phyloP scores from a whole-genome alignment of 257 asterid genomes.

The Salvia rosmarinus region DNA sequence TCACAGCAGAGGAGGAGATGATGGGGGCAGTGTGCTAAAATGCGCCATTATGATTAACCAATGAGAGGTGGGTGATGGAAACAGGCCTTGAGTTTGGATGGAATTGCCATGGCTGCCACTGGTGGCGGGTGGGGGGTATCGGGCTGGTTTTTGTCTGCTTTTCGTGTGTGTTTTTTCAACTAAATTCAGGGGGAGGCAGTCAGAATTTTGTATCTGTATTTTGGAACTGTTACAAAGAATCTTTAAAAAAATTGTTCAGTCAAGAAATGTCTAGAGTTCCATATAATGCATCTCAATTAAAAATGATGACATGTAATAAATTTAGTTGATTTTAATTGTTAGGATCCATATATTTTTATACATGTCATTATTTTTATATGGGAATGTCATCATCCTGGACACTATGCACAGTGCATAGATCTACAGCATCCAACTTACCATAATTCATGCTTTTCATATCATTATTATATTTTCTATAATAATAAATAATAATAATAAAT shows the following conservation, averaged over 20 bases:
- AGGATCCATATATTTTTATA: too few relatives aligned
- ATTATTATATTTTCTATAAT: too few relatives aligned
- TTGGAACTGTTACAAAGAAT: conserved; percentile 50
- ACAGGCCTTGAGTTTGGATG: conserved; percentile 42
- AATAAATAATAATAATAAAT: too few relatives aligned
- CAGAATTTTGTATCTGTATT: conserved; percentile 45
- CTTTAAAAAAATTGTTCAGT: conserved; percentile 52
- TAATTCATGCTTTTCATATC: too few relatives aligned
- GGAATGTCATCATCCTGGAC: too few relatives aligned
- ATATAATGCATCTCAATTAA: too few relatives aligned
- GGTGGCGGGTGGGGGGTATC: neutral
- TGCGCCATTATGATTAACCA: conserved; percentile 69
- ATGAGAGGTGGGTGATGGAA: conserved; percentile 49
- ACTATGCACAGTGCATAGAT: too few relatives aligned
- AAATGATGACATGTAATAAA: too few relatives aligned
- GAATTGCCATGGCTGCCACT: conserved; percentile 70
- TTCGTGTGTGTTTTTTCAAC: conserved; percentile 40
- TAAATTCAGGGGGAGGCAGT: conserved; percentile 42
- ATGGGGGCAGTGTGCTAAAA: conserved; percentile 53
- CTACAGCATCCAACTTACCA: too few relatives aligned
- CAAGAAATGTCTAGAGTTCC: conserved; percentile 35
- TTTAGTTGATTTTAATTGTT: too few relatives aligned
- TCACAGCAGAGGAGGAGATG: conserved; percentile 38
- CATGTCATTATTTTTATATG: too few relatives aligned
- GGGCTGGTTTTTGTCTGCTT: conserved; percentile 36